Evolutionary conservation across 2,329 filamentous ascomycete genomes (phyloP).

Genomic region (Aphanoascus verrucosus): DNA sequence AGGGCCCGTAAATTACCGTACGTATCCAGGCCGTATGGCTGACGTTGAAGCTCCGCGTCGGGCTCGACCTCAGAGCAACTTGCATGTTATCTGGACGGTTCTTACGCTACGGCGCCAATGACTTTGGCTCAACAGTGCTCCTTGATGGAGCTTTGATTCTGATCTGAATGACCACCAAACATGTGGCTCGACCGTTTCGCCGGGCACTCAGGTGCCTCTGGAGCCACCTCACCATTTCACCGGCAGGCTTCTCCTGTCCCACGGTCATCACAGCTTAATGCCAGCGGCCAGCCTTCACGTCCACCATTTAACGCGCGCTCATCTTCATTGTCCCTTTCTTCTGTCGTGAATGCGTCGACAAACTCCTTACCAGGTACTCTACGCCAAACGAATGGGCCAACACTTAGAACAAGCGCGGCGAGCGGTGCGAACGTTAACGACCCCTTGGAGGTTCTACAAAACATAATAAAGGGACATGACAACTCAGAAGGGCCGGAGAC

Average conservation of each 20-base stretch:
- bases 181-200: conserved; percentile 92
- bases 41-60: neutral
- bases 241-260: conserved; percentile 63
- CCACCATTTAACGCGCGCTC: conserved; percentile 58
- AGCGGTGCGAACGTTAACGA: conserved; percentile 47
- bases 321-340: conserved; percentile 67
- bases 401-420: conserved; percentile 47
- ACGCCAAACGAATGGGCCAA: conserved; percentile 56
- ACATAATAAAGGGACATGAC: conserved; percentile 42
- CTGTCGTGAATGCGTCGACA: conserved; percentile 62
- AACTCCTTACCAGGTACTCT: conserved; percentile 59
- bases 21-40: neutral
- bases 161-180: conserved; percentile 14
- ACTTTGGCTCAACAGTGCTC: neutral
- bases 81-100: neutral
- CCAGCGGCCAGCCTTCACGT: conserved; percentile 57
- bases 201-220: conserved; percentile 54
- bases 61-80: neutral
- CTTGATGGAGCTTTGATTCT: conserved; percentile 6
- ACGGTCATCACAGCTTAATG: conserved; percentile 56
- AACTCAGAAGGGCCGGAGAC: conserved; percentile 11
- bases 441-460: conserved; percentile 58
- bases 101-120: neutral
- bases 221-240: conserved; percentile 52
- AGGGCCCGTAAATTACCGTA: neutral